These are phyloP conservation scores for Arthroderma sp. DNA, from an alignment of 2,329 filamentous ascomycete species.

Conservation along the genomic window DNA sequence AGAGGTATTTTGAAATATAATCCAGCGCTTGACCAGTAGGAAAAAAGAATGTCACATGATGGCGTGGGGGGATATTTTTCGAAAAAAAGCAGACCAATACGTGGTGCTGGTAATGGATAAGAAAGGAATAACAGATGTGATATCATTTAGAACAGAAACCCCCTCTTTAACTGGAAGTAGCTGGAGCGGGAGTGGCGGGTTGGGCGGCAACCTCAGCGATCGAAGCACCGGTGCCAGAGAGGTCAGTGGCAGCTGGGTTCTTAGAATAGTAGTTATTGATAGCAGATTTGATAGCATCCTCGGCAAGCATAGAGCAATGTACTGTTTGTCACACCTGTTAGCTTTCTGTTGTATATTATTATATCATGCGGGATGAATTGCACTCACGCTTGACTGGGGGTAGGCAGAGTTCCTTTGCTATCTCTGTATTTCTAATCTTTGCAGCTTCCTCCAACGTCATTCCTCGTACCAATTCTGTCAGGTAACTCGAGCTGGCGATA, in stretches of 20 bases:
- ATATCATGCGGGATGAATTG: not conserved
- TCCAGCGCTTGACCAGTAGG: not conserved
- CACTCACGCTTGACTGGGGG: slow-evolving; percentile 71
- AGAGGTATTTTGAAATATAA: not conserved
- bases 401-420: slow-evolving; percentile 86
- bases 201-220: slow-evolving; percentile 29
- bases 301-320: slow-evolving; percentile 85
- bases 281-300: slow-evolving; percentile 85
- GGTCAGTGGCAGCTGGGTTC: slow-evolving; percentile 65
- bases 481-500: slow-evolving; percentile 86
- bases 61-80: not conserved
- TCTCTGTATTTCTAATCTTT: slow-evolving; percentile 92
- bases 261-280: slow-evolving; percentile 87
- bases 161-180: not conserved
- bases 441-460: slow-evolving; percentile 94
- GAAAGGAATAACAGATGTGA: not conserved
- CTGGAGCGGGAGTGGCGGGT: not conserved
- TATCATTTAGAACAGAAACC: not conserved
- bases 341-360: not conserved
- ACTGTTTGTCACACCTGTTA: slow-evolving; percentile 37
- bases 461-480: slow-evolving; percentile 86
- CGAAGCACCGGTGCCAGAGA: slow-evolving; percentile 60
- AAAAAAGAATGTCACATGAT: not conserved
- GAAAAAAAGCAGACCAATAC: not conserved
- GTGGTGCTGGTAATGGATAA: not conserved